Percentiles rank a stretch among this genome's conserved stretches.
These are phyloP conservation scores for Myxozyma melibiosi DNA, from an alignment of 805 yeast genomes.

Conservation along the genomic window DNA sequence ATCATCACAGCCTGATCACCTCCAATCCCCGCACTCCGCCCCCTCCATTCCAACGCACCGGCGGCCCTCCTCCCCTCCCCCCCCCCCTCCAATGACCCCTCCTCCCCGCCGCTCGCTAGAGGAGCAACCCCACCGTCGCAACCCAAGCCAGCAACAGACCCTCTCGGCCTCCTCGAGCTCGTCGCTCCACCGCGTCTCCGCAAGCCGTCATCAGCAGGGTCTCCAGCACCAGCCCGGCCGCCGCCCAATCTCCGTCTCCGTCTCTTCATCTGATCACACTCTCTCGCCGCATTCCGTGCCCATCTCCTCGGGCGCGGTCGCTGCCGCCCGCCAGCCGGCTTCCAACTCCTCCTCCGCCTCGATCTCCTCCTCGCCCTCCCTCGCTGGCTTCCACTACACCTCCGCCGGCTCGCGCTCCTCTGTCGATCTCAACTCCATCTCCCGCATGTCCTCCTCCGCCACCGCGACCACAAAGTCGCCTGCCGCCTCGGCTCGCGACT, in stretches of 20 bases:
- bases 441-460: not conserved
- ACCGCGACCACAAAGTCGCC: not conserved
- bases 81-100: too few species aligned
- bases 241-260: slow-evolving; percentile 6
- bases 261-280: not conserved
- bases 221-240: not conserved
- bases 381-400: not conserved
- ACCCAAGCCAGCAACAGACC: not conserved
- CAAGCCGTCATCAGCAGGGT: not conserved
- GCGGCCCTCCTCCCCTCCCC: too few species aligned
- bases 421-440: slow-evolving; percentile 4
- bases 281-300: slow-evolving; percentile 1
- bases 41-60: too few species aligned
- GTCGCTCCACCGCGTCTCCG: not conserved
- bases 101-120: too few species aligned
- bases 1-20: too few species aligned
- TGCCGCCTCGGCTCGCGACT: not conserved
- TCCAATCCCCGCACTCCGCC: too few species aligned
- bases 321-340: not conserved
- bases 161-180: not conserved
- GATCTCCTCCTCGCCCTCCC: not conserved
- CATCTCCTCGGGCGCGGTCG: not conserved
- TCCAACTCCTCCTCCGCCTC: not conserved
- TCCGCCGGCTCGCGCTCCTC: slow-evolving; percentile 5
- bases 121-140: not conserved